Evolutionary conservation across 1,284 basidiomycete genomes (phyloP).

Genomic region (Fomitopsis betulina): DNA sequence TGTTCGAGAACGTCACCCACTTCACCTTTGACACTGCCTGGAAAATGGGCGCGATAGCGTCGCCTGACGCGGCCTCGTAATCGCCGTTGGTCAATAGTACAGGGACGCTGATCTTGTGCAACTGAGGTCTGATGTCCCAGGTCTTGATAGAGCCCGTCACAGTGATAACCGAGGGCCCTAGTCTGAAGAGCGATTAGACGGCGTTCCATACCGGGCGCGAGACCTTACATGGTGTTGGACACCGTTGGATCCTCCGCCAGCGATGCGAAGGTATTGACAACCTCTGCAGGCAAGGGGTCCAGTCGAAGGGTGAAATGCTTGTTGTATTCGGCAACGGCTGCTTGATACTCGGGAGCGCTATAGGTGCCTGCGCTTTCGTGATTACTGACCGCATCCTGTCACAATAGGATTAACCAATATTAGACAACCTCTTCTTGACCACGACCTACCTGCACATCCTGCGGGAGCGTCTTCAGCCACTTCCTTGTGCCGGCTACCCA

Average conservation of each 20-base stretch:
- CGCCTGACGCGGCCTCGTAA: conserved; percentile 47
- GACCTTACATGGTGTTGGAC: conserved; percentile 38
- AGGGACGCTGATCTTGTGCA: conserved; percentile 40
- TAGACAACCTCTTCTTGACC: neutral
- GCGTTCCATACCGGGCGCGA: too few relatives aligned
- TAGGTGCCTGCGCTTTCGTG: conserved; percentile 45
- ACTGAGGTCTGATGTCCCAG: conserved; percentile 41
- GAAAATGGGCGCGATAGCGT: conserved; percentile 40
- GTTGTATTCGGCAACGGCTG: conserved; percentile 40
- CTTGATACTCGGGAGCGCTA: conserved; percentile 39
- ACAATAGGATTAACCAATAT: neutral
- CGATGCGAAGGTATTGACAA: conserved; percentile 23
- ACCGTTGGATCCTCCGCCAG: conserved; percentile 43
- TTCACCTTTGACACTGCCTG: conserved; percentile 33
- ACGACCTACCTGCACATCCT: conserved; percentile 30
- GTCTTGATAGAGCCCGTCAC: conserved; percentile 42
- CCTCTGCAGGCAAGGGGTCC: conserved; percentile 36
- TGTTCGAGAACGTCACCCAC: conserved; percentile 23
- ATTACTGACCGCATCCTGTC: conserved; percentile 35
- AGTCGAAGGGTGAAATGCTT: conserved; percentile 40
- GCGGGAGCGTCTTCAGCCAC: conserved; percentile 30
- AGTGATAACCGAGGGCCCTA: conserved; percentile 47
- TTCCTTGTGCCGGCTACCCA: conserved; percentile 28
- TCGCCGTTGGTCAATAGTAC: conserved; percentile 49
- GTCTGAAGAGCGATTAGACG: conserved; percentile 30